Base-by-base conservation (phyloP, 164 flowering plant genomes). In the Liquidambar formosana region DNA sequence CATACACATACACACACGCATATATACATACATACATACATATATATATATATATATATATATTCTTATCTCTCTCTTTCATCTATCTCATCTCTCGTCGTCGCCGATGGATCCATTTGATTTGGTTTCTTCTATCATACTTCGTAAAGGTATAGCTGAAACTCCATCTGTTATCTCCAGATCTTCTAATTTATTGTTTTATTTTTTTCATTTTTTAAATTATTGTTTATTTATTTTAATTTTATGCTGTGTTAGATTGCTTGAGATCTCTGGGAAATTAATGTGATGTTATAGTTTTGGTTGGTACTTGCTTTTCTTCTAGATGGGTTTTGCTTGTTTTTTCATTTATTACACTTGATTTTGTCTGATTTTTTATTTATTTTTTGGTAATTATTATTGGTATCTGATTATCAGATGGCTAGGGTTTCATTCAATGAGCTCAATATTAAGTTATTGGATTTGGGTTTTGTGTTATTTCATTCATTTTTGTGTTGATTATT, bases 101-200 rank as follows among this genome's bases (percentile, higher is more conserved):
- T 18, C 22, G 18, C 33, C 23, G 28, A 82, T 83, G 85, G 84
- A 80, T 80, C 83, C 72, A 26, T 69, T 73, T 53, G 74, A 83
- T 74, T 73, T 78, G 71, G 66, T 77, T 51, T 68, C 67, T 47
- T 71, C 64, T 16, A 44, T 76, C 62, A 18, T 57, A 22, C 77
- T 76, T 63, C 77, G 83, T 25, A 71, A 82, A 83, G 89, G 85
- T 86, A 78, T 64, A 43, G 5, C 22, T 47, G 13, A n/a, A 45
- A 22, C 66, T 8, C 16, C 33, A 14, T 10, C 26, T 11, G 18
- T 26, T 15, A 12, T 25, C 5, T 23, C 19, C 49, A 69, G 64
- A 54, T 74, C 75, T 67, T 64, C 10, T 27, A 11, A n/a, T 16
- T 46, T 28, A 25, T 67, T 65, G 16, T 46, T 26, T 46, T 63